Evolutionary conservation across 2,329 filamentous ascomycete species (phyloP).

Genomic region (Apiospora arundinis): DNA sequence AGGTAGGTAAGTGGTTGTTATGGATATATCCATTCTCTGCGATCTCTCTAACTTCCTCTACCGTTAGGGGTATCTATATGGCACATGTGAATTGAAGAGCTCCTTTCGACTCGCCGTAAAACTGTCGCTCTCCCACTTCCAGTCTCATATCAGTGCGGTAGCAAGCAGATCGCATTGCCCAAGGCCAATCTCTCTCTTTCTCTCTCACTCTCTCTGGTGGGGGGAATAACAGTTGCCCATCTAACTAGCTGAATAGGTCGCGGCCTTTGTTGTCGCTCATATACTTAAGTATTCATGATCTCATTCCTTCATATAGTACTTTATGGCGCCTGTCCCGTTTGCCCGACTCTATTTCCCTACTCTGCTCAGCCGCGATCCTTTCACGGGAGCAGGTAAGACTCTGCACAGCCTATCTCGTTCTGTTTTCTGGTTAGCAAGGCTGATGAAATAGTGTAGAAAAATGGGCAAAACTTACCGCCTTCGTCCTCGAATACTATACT

Average conservation of each 20-base stretch:
- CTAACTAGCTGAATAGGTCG: neutral
- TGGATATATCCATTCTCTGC: conserved; percentile 10
- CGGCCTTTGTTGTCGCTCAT: conserved; percentile 24
- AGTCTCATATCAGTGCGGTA: conserved; percentile 14
- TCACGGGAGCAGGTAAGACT: conserved; percentile 63
- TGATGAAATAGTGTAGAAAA: conserved; percentile 33
- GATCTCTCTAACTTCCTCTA: conserved; percentile 15
- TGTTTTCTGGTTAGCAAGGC: conserved; percentile 35
- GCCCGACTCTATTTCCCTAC: conserved; percentile 28
- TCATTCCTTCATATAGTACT: conserved; percentile 22
- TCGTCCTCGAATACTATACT: conserved; percentile 83
- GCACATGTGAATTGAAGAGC: conserved; percentile 5
- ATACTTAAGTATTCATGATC: conserved; percentile 4
- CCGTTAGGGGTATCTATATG: conserved; percentile 14
- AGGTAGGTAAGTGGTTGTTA: neutral
- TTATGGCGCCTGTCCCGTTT: neutral
- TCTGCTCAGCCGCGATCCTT: conserved; percentile 50
- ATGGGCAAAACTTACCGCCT: conserved; percentile 63
- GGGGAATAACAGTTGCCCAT: neutral
- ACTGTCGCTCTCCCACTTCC: neutral
- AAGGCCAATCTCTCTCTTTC: neutral
- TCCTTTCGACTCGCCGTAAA: neutral
- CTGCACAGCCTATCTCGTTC: conserved; percentile 60
- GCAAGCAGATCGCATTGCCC: neutral
- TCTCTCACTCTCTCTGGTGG: neutral